Conservation (phyloP, 768 basidiomycete species). For the Rhizopogon salebrosus region DNA sequence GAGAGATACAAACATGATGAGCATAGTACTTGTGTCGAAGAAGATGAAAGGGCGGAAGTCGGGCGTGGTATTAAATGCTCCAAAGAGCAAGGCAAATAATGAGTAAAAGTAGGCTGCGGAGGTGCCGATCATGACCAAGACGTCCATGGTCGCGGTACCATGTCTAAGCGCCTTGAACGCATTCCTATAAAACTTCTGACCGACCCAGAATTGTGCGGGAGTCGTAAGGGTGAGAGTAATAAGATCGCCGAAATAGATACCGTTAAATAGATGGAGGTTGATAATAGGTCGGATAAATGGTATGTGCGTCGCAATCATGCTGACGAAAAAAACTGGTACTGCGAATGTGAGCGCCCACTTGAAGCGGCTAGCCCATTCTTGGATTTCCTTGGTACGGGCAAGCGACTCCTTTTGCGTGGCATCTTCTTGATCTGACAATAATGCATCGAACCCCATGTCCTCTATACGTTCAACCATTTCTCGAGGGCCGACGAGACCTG, state of each 20-base stretch:
- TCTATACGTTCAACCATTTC: constrained; percentile 85
- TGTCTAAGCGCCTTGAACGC: constrained; percentile 92
- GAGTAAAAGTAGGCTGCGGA: constrained; percentile 94
- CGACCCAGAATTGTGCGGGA: constrained; percentile 92
- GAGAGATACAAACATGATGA: constrained; percentile 94
- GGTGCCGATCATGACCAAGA: constrained; percentile 92
- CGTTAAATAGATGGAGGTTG: constrained; percentile 47
- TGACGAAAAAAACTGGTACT: constrained; percentile 88
- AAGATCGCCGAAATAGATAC: constrained; percentile 79
- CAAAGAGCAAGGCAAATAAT: constrained; percentile 58
- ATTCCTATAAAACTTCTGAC: constrained; percentile 78
- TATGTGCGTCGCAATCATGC: constrained; percentile 77
- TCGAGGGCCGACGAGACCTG: constrained; percentile 65
- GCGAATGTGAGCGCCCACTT: constrained; percentile 73
- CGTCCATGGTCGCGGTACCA: constrained; percentile 93
- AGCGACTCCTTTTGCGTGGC: constrained; percentile 83
- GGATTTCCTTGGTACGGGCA: constrained; percentile 84
- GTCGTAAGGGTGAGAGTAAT: constrained; percentile 74
- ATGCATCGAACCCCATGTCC: constrained; percentile 87
- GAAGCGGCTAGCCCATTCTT: constrained; percentile 83
- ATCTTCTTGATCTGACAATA: constrained; percentile 75
- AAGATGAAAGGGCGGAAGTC: constrained; percentile 81
- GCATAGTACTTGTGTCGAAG: constrained; percentile 99
- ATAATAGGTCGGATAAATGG: constrained; percentile 52
- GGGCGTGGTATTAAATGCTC: constrained; percentile 57